A percentile compares a stretch with the other conserved stretches of the same genome.
Conservation (phyloP, 768 basidiomycete species). For the Clitopilus hobsonii region DNA sequence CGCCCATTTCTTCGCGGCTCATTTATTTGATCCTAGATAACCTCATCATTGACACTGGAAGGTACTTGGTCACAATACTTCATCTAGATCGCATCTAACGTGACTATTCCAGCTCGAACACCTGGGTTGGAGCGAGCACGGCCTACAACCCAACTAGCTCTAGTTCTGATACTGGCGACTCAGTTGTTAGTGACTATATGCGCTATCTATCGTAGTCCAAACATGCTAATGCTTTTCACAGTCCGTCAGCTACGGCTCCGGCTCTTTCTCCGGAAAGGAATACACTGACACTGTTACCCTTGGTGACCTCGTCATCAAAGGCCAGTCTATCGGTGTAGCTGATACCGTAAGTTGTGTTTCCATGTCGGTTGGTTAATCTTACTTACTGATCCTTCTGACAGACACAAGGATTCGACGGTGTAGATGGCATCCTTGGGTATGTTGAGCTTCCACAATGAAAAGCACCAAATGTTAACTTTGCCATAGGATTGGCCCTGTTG, state of each 20-base stretch:
- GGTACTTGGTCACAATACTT: conserved; percentile 15
- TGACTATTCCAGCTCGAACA: conserved; percentile 51
- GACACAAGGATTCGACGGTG: conserved; percentile 40
- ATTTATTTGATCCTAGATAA: too few species aligned
- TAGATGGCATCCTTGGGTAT: conserved; percentile 67
- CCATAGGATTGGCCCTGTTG: conserved; percentile 58
- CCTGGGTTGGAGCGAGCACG: conserved; percentile 57
- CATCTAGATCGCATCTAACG: background rate
- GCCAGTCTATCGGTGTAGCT: conserved; percentile 67
- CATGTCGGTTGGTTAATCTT: background rate
- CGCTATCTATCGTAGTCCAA: background rate
- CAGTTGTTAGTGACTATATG: conserved; percentile 36
- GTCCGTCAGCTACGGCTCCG: conserved; percentile 58
- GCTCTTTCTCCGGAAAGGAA: conserved; percentile 49
- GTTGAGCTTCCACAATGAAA: too few species aligned
- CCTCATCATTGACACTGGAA: conserved; percentile 61
- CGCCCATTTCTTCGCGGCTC: too few species aligned
- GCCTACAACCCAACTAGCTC: conserved; percentile 45
- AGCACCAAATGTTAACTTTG: too few species aligned
- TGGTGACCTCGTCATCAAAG: conserved; percentile 42
- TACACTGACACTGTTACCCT: conserved; percentile 54
- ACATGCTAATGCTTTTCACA: conserved; percentile 13
- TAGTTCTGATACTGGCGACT: conserved; percentile 37
- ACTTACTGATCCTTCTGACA: background rate
- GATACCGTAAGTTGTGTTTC: conserved; percentile 15